phyloP scores from a whole-genome alignment of 2,329 filamentous ascomycete genomes.

The Periconia sp. region DNA sequence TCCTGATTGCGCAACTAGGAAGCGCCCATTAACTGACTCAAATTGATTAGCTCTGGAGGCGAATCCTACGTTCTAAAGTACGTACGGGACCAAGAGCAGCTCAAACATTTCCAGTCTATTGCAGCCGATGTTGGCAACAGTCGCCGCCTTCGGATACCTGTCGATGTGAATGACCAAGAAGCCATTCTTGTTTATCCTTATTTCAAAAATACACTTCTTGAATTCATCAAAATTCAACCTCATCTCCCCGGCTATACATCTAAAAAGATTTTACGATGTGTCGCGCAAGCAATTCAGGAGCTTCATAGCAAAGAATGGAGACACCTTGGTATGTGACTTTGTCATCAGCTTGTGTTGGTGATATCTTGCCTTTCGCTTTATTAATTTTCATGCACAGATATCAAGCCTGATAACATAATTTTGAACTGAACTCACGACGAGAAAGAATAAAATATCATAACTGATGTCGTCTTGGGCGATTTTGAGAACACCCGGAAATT shows the following conservation, averaged over 20 bases:
- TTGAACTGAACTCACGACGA: slow-evolving; percentile 39
- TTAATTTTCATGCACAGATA: slow-evolving; percentile 27
- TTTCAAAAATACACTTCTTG: slow-evolving; percentile 25
- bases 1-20: too few species aligned
- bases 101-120: slow-evolving; percentile 10
- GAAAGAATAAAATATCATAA: slow-evolving; percentile 36
- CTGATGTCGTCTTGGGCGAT: slow-evolving; percentile 38
- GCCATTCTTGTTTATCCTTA: slow-evolving; percentile 40
- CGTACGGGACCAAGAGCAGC: neutral
- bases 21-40: too few species aligned
- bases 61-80: too few species aligned
- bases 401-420: slow-evolving; percentile 46
- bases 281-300: slow-evolving; percentile 40
- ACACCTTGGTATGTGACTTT: slow-evolving; percentile 33
- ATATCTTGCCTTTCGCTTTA: slow-evolving; percentile 22
- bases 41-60: too few species aligned
- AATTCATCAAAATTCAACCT: neutral
- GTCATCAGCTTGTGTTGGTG: slow-evolving; percentile 9
- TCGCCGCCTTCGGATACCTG: slow-evolving; percentile 39
- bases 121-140: slow-evolving; percentile 33
- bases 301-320: slow-evolving; percentile 42
- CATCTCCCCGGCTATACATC: neutral
- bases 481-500: slow-evolving; percentile 41
- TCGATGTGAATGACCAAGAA: slow-evolving; percentile 40
- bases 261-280: slow-evolving; percentile 37